phyloP scores from a whole-genome alignment of 208 protist genomes.

The Porcisia deanei region DNA sequence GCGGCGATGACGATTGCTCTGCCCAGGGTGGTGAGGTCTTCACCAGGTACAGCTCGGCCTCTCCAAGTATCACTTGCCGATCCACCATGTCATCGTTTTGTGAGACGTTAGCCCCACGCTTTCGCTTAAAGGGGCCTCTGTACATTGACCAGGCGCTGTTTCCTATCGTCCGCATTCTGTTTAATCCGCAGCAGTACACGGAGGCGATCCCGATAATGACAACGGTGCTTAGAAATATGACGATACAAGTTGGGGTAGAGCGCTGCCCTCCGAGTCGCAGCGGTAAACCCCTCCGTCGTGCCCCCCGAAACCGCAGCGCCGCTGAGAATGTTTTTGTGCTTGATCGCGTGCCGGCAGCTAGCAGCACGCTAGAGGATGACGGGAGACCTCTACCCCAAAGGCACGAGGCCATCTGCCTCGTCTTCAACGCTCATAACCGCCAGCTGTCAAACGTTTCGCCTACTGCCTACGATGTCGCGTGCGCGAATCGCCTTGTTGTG shows the following conservation, averaged over 20 bases:
- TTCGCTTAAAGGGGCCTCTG: slow-evolving; percentile 19
- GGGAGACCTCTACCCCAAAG: neutral
- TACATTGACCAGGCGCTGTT: slow-evolving; percentile 24
- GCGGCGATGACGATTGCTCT: neutral
- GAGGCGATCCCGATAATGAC: slow-evolving; percentile 1
- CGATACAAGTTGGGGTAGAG: slow-evolving; percentile 22
- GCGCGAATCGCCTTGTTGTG: slow-evolving; percentile 19
- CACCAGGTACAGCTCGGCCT: slow-evolving; percentile 7
- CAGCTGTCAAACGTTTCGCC: neutral
- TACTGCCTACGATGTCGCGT: slow-evolving; percentile 14
- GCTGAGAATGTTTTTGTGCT: slow-evolving; percentile 19
- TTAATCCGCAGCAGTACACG: slow-evolving; percentile 30
- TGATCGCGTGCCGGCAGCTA: slow-evolving; percentile 14
- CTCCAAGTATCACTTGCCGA: slow-evolving; percentile 4
- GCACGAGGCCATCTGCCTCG: slow-evolving; percentile 18
- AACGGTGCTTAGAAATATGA: slow-evolving; percentile 21
- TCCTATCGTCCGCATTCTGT: slow-evolving; percentile 25
- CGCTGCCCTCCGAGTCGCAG: neutral
- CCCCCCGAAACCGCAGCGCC: slow-evolving; percentile 8
- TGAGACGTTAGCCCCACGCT: slow-evolving; percentile 18
- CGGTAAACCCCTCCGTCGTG: neutral
- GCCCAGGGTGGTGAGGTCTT: neutral
- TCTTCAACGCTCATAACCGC: slow-evolving; percentile 19
- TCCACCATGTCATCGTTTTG: slow-evolving; percentile 3
- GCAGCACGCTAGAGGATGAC: slow-evolving; percentile 3